A percentile compares a stretch with the other conserved stretches of the same genome.
Conservation (phyloP, 306 rosid genomes). For the barrel medic (Medicago truncatula) region MtrunA17r5.0-ANR NC_053042.1:39663001-39663500, state of each 20-base stretch:
- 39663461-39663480: slow-evolving; percentile 37
- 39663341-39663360: slow-evolving; percentile 90
- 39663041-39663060: slow-evolving; percentile 29
- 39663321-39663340: slow-evolving; percentile 98
- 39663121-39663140: slow-evolving; percentile 22
- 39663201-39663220: slow-evolving; percentile 68
- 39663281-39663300: slow-evolving; percentile 78
- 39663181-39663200: slow-evolving; percentile 79
- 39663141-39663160: slow-evolving; percentile 34
- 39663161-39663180: slow-evolving; percentile 44
- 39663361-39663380: slow-evolving; percentile 76
- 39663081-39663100: slow-evolving; percentile 31
- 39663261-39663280: slow-evolving; percentile 87
- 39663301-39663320: slow-evolving; percentile 96
- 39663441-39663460: slow-evolving; percentile 29
- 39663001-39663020: slow-evolving; percentile 7
- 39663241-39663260: slow-evolving; percentile 72
- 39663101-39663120: slow-evolving; percentile 25
- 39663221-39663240: slow-evolving; percentile 59
- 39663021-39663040: slow-evolving; percentile 14
- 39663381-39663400: slow-evolving; percentile 24
- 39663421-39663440: slow-evolving; percentile 32
- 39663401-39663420: slow-evolving; percentile 27
- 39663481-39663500: slow-evolving; percentile 17
- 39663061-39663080: slow-evolving; percentile 27